These are phyloP conservation scores for Rhododendron williamsianum DNA, from an alignment of 148 eudicot species.

Conservation along the genomic window DNA sequence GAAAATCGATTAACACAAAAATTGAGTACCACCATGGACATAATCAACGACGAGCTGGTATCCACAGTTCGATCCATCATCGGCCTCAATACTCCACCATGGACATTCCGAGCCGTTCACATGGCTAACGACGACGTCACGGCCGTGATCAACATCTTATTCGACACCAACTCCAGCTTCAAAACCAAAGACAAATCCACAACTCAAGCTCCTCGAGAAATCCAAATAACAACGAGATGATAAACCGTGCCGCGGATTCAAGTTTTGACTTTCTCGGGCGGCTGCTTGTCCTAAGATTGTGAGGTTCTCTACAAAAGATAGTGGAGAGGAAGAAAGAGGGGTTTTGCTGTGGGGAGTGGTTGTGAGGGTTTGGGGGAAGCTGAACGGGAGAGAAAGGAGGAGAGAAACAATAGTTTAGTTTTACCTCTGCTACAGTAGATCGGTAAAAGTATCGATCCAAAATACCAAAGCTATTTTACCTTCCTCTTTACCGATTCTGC, in stretches of 20 bases:
- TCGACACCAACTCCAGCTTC: conserved; percentile 75
- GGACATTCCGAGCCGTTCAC: conserved; percentile 93
- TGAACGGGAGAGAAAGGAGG: no score
- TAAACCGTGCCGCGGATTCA: background rate
- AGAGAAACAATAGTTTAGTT: no score
- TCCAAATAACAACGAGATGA: background rate
- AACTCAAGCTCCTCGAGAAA: conserved; percentile 10
- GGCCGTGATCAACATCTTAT: conserved; percentile 80
- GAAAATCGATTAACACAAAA: no score
- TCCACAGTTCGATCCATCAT: conserved; percentile 63
- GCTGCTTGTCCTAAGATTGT: conserved; percentile 72
- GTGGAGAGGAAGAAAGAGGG: conserved; percentile 48
- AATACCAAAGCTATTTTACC: no score
- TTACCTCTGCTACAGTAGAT: no score
- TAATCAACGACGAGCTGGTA: conserved; percentile 40
- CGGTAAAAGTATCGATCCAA: no score
- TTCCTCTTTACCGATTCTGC: no score
- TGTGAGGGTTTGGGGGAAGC: no score
- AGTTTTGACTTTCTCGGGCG: background rate
- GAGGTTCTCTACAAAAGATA: conserved; percentile 63
- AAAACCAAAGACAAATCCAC: conserved; percentile 27
- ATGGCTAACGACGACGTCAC: conserved; percentile 76
- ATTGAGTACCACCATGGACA: no score
- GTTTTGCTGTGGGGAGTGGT: no score
- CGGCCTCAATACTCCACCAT: conserved; percentile 63